These are phyloP conservation scores for Coemansia sp. DNA, from an alignment of 192 early-diverging fungal genomes.

Conservation along the genomic window DNA sequence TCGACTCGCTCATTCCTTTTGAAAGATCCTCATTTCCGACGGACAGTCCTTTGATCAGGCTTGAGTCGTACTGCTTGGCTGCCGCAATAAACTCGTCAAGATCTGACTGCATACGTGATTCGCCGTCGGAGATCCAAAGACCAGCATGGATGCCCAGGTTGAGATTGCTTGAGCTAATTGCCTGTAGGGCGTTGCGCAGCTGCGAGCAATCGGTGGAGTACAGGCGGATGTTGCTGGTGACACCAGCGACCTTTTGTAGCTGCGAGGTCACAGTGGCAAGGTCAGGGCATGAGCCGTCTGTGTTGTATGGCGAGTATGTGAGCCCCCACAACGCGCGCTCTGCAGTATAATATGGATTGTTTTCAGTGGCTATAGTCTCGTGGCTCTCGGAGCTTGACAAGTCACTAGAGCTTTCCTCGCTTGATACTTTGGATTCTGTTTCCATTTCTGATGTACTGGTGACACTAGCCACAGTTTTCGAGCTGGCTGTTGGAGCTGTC, in stretches of 20 bases:
- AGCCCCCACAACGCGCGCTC: constrained; percentile 39
- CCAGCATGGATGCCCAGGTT: constrained; percentile 37
- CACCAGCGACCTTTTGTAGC: constrained; percentile 29
- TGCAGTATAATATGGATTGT: background rate
- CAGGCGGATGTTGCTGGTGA: constrained; percentile 47
- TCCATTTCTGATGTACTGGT: background rate
- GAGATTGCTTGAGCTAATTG: constrained; percentile 31
- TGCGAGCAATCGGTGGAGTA: constrained; percentile 55
- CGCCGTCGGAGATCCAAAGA: constrained; percentile 41
- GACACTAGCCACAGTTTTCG: background rate
- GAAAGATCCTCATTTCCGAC: constrained; percentile 48
- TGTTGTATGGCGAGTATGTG: constrained; percentile 51
- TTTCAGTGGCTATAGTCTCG: background rate
- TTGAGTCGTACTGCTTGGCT: constrained; percentile 32
- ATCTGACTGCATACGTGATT: constrained; percentile 30
- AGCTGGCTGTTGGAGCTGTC: background rate
- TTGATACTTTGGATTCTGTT: background rate
- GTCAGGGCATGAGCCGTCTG: constrained; percentile 47
- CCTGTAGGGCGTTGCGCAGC: constrained; percentile 35
- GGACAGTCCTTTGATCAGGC: constrained; percentile 40
- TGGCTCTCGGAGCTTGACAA: background rate
- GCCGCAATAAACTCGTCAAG: constrained; percentile 40
- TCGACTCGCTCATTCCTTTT: constrained; percentile 43
- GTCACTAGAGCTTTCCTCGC: background rate
- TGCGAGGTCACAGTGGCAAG: constrained; percentile 22